These are phyloP conservation scores for Pichia sp. DNA, from an alignment of 1,139 yeast genomes.

Conservation along the genomic window DNA sequence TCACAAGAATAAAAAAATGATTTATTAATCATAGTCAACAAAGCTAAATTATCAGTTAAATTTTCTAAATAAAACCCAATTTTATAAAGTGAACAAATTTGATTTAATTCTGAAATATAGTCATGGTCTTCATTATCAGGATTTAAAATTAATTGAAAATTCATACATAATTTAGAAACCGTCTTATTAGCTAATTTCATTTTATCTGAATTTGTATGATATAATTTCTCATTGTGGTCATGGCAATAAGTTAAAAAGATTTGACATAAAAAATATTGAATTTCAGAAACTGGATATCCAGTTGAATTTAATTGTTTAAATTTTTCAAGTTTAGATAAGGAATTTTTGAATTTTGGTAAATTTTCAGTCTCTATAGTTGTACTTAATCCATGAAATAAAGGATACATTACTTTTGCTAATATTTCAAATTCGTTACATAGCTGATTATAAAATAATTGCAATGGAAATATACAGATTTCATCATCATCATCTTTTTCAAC, in stretches of 20 bases:
- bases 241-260: not conserved
- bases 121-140: too few relatives aligned
- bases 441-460: not conserved
- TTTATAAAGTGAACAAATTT: not conserved
- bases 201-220: not conserved
- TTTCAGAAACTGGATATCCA: not conserved
- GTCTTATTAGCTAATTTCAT: not conserved
- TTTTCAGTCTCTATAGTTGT: not conserved
- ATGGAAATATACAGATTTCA: not conserved
- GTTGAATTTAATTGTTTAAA: not conserved
- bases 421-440: not conserved
- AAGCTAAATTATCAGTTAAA: not conserved
- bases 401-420: not conserved
- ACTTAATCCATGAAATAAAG: conserved; percentile 1
- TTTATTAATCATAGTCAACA: not conserved
- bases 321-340: not conserved
- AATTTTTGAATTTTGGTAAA: not conserved
- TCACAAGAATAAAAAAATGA: not conserved
- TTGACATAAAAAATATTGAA: not conserved
- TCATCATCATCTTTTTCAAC: not conserved
- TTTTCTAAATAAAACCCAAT: not conserved
- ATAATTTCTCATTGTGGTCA: not conserved
- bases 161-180: not conserved
- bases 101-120: too few relatives aligned
- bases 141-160: too few relatives aligned